Evolutionary conservation across 768 basidiomycete genomes (phyloP).

Genomic region (button mushroom (Agaricus bisporus)): DNA sequence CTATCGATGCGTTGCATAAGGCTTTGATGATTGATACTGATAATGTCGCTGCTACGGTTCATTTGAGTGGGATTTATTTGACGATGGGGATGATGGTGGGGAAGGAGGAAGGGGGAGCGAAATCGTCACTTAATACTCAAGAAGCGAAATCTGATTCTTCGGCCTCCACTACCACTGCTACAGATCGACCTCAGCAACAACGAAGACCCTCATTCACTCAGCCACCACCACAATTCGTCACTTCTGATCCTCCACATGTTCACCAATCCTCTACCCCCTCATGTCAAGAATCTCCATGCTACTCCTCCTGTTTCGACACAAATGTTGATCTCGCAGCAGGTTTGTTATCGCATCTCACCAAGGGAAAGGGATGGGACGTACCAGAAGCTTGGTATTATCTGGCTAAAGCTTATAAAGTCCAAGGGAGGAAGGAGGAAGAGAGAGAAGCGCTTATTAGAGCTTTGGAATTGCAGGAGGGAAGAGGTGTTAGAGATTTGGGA

Average conservation of each 20-base stretch:
- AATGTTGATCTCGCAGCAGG: slow-evolving; percentile 74
- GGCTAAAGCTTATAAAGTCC: slow-evolving; percentile 72
- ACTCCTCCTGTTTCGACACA: slow-evolving; percentile 1
- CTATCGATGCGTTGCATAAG: slow-evolving; percentile 76
- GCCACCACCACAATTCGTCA: neutral
- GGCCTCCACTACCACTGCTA: slow-evolving; percentile 10
- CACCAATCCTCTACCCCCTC: neutral
- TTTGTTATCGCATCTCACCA: slow-evolving; percentile 69
- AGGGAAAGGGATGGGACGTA: slow-evolving; percentile 82
- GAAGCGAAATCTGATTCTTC: too few species aligned
- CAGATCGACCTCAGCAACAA: slow-evolving; percentile 13
- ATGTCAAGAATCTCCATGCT: slow-evolving; percentile 8
- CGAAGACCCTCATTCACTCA: neutral
- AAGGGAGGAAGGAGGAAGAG: slow-evolving; percentile 65
- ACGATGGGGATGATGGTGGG: too few species aligned
- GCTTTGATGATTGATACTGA: slow-evolving; percentile 84
- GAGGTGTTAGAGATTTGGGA: slow-evolving; percentile 59
- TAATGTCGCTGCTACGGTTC: slow-evolving; percentile 71
- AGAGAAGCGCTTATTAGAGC: slow-evolving; percentile 71
- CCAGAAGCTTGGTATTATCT: slow-evolving; percentile 95
- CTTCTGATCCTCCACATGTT: neutral
- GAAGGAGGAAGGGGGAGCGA: too few species aligned
- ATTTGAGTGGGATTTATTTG: slow-evolving; percentile 75
- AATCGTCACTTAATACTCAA: too few species aligned
- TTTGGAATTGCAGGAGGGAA: slow-evolving; percentile 51